Conservation (phyloP, 306 rosid genomes). For the Malus sieversii region DNA sequence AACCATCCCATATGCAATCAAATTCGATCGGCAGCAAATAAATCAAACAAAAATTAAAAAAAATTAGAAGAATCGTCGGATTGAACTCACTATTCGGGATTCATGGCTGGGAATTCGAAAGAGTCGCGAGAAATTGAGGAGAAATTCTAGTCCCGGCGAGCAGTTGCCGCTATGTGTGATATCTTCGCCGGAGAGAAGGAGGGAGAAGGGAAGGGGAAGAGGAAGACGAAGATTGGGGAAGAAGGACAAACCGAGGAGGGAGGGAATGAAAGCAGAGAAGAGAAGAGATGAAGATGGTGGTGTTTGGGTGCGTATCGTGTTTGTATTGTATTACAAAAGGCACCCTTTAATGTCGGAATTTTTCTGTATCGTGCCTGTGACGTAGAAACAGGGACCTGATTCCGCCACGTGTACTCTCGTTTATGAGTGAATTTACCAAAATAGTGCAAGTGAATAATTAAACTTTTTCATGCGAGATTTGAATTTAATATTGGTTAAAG, state of each 20-base stretch:
- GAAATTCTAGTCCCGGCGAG: constrained; percentile 23
- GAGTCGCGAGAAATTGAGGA: constrained; percentile 12
- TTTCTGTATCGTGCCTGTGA: constrained; percentile 29
- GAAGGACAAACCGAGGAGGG: constrained; percentile 29
- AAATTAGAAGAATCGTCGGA: neutral
- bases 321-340: constrained; percentile 15
- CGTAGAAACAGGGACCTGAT: constrained; percentile 18
- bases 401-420: constrained; percentile 35
- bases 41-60: neutral
- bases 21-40: constrained; percentile 1
- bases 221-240: neutral
- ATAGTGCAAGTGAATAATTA: neutral
- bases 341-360: constrained; percentile 35
- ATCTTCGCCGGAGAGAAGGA: constrained; percentile 36
- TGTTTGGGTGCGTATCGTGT: constrained; percentile 19
- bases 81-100: constrained; percentile 89
- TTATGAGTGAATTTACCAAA: neutral
- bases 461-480: too few relatives aligned
- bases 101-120: constrained; percentile 45
- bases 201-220: neutral
- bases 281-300: neutral
- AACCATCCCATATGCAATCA: constrained; percentile 31
- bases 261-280: neutral
- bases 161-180: neutral
- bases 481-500: too few relatives aligned